Conservation (phyloP, 2,329 filamentous ascomycete species). For the Beauveria asiatica region DNA sequence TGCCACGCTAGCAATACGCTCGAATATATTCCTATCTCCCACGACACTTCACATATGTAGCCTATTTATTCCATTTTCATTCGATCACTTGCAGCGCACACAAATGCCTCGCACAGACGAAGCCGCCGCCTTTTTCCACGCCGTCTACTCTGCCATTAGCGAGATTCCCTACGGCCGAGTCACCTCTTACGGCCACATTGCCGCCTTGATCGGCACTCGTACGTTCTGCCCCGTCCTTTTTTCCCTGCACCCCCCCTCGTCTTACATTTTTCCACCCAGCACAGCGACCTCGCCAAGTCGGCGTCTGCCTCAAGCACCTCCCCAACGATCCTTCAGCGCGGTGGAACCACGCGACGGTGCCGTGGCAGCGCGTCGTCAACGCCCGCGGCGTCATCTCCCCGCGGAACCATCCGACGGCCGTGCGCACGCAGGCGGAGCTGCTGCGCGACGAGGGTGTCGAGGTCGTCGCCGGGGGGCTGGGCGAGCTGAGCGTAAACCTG, state of each 20-base stretch:
- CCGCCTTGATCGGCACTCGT: slow-evolving; percentile 65
- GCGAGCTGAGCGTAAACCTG: slow-evolving; percentile 45
- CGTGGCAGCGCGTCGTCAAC: slow-evolving; percentile 92
- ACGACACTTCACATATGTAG: too few relatives aligned
- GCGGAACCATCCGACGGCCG: slow-evolving; percentile 45
- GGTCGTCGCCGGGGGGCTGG: slow-evolving; percentile 39
- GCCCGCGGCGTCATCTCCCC: slow-evolving; percentile 78
- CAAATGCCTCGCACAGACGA: slow-evolving; percentile 65
- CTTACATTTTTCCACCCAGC: slow-evolving; percentile 32
- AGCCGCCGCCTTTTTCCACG: slow-evolving; percentile 62
- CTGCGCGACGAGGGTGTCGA: slow-evolving; percentile 44
- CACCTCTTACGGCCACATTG: slow-evolving; percentile 81
- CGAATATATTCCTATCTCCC: too few relatives aligned
- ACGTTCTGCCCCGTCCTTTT: slow-evolving; percentile 22
- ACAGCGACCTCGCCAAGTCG: slow-evolving; percentile 73
- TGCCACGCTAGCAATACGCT: too few relatives aligned
- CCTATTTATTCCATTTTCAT: too few relatives aligned
- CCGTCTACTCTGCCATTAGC: slow-evolving; percentile 77
- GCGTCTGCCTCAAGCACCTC: slow-evolving; percentile 82
- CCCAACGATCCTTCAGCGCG: slow-evolving; percentile 38
- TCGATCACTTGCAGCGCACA: not conserved
- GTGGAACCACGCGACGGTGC: slow-evolving; percentile 72
- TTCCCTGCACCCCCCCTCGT: not conserved
- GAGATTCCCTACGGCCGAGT: slow-evolving; percentile 78
- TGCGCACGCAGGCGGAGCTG: slow-evolving; percentile 41